Evolutionary conservation across 768 basidiomycete species (phyloP), one percentile per base, ranked within the genome.

Genomic region (Trametes coccinea): DNA sequence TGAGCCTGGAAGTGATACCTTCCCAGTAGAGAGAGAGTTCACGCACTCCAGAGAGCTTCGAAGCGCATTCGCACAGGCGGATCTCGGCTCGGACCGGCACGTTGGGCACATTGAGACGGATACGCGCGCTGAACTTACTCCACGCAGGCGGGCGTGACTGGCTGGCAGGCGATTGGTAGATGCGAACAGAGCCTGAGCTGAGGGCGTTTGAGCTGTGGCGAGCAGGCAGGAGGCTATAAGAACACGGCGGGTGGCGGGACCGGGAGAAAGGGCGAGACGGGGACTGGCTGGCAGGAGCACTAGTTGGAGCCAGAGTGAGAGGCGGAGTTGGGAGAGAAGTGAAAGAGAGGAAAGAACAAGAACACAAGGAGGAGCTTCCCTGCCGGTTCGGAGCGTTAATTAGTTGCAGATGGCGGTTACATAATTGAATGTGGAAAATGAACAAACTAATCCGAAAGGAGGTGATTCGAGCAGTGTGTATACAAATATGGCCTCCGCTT

Each of bases 401-500:
- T 56, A 44, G 30, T 50, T 31, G 48, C 41, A 14, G 41, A 14
- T 16, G 48, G 22, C 31, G 46, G 49, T 63, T 64, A 64, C 62
- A 64, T 64, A 64, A 64, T 59, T 49, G 50, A 37, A 53, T 30
- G 39, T 30, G 47, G 62, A 60, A 59, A 64, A 51, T 51, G 37
- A 45, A 55, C 43, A 64, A 60, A 59, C 59, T 64, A 60, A 47
- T 52, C 62, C 62, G 62, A 53, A 64, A 52, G 62, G 58, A 63
- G 62, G 48, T 27, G 62, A 63, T 55, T 63, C 62, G 62, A 55
- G 41, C 31, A 56, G 49, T 60, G 53, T 58, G 59, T 54, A 55
- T 61, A 53, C 64, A 61, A 61, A 61, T 65, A 65, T 61, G 64
- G 63, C 37, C 56, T 43, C 60, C 55, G 59, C 64, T 65, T 65